These are phyloP conservation scores for Eruca vesicaria DNA, from an alignment of 441 rosid genomes.

Conservation along the genomic window DNA sequence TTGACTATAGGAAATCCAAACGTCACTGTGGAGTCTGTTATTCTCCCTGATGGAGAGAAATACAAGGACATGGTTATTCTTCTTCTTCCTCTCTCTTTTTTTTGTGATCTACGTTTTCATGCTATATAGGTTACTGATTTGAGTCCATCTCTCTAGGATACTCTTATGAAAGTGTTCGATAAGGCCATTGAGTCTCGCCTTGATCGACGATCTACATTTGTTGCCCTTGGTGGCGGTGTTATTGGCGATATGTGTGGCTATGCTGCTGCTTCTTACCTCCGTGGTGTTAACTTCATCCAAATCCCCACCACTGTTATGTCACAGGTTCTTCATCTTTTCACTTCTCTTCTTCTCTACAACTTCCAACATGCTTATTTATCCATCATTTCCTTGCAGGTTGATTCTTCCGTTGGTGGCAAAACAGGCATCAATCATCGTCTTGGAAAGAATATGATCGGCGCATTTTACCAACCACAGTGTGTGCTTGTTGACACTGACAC, in stretches of 20 bases:
- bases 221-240: conserved; percentile 98
- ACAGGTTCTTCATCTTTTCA: conserved; percentile 51
- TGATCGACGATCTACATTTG: conserved; percentile 82
- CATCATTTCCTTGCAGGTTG: no score
- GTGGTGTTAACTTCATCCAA: conserved; percentile 96
- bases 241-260: conserved; percentile 97
- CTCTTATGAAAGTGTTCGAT: conserved; percentile 88
- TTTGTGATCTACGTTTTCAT: not conserved
- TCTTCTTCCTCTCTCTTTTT: not conserved
- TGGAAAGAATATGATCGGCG: conserved; percentile 97
- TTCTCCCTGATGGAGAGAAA: conserved; percentile 93
- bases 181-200: conserved; percentile 91
- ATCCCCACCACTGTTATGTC: conserved; percentile 98
- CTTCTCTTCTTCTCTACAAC: not conserved
- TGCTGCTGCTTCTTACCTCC: conserved; percentile 93
- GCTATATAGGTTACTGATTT: not conserved
- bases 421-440: conserved; percentile 90
- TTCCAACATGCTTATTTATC: no score
- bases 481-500: conserved; percentile 90
- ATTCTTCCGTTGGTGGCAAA: conserved; percentile 98
- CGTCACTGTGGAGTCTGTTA: conserved; percentile 76
- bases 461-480: conserved; percentile 98
- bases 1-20: conserved; percentile 81
- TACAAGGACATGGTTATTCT: conserved; percentile 73
- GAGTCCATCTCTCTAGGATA: conserved; percentile 49